Evolutionary conservation across 2,329 filamentous ascomycete species (phyloP), one percentile per base, ranked within the genome.

Genomic region (Fusarium marasasianum): DNA sequence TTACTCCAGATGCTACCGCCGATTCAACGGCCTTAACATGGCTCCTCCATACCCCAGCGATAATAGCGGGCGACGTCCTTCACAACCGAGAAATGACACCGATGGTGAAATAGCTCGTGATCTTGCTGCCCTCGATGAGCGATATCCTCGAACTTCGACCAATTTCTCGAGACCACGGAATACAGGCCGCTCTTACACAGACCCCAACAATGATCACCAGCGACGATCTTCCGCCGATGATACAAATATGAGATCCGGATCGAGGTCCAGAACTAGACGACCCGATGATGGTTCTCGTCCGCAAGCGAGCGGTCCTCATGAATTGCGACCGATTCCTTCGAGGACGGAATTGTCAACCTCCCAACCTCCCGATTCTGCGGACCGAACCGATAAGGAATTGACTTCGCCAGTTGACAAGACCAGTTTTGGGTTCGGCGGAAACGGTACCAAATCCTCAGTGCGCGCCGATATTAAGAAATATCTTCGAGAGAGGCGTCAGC

Each of bases 1-100:
- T 14, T 58, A 62, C 60, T 72, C 67, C 73, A 77, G 68, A 80
- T 81, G 79, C 73, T 68, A n/a, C 73, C 65, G 64, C 63, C 72
- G 73, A 74, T 69, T 62, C 71, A 56, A 63, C 61, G 45, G 58
- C 60, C 50, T 70, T 73, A 69, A 75, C 24, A 82, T 82, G 80
- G 74, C 76, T 69, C 73, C 74, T 69, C 70, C 74, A 38, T 73
- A 78, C 74, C 77, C 69, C 54, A 74, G 75, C 60, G 72, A 72
- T 55, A 72, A 78, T 60, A 69, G 72, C 63, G 71, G 69, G 48
- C 63, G 71, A 57, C 70, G 72, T 53, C 63, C 64, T 61, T 68
- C 72, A 43, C 62, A 68, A 24, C 50, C 59, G 38, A 66, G 63
- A 65, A 64, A 66, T 63, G 60, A 62, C 31, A 44, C 60, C 22